Percentiles rank a stretch among this genome's conserved stretches.
Evolutionary conservation across 2,329 filamentous ascomycete species (phyloP).

Genomic region (Beauveria medogensis): DNA sequence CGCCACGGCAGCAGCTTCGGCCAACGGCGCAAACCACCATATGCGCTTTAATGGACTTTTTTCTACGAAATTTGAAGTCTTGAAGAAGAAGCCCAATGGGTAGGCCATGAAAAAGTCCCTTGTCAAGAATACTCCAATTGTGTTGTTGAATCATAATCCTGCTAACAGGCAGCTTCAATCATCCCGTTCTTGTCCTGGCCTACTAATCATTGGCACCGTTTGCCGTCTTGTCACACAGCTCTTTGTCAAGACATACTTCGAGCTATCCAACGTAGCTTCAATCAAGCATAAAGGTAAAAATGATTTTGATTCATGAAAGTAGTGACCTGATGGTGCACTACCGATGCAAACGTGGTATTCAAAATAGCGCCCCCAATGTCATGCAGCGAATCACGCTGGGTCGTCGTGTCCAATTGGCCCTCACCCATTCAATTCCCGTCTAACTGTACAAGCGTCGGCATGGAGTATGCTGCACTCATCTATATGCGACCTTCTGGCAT

Average conservation of each 20-base stretch:
- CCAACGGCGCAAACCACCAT: no score
- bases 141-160: no score
- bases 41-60: no score
- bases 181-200: no score
- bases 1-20: no score
- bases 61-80: no score
- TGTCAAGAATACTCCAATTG: no score
- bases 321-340: neutral
- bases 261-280: neutral
- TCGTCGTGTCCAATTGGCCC: neutral
- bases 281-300: neutral
- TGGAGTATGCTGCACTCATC: neutral
- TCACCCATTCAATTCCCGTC: neutral
- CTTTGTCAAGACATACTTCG: neutral
- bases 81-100: no score
- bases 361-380: slow-evolving; percentile 11
- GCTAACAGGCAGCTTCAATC: no score
- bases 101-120: no score
- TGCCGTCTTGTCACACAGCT: no score
- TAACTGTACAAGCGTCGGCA: neutral
- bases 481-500: neutral
- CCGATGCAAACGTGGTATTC: slow-evolving; percentile 10
- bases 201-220: no score
- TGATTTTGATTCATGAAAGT: neutral
- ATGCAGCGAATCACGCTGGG: slow-evolving; percentile 9